Evolutionary conservation across 495 filamentous ascomycete genomes (phyloP).

Genomic region (Penicillium daleae): DNA sequence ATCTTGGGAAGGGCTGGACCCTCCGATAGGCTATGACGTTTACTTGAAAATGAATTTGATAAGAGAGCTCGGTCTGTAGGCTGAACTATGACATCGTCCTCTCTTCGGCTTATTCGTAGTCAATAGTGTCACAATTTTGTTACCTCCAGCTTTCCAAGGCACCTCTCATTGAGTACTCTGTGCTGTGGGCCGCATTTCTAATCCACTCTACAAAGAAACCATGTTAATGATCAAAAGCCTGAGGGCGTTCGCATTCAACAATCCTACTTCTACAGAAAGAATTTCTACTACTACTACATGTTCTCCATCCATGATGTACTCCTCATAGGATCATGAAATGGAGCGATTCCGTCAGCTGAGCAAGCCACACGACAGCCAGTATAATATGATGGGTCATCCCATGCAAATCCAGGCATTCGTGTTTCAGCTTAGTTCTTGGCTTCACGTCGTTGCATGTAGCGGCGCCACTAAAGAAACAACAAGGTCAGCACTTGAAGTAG

Average conservation of each 20-base stretch:
- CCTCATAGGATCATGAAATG: neutral
- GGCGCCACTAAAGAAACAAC: conserved; percentile 22
- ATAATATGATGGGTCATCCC: neutral
- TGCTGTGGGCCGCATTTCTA: too few species aligned
- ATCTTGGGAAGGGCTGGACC: too few species aligned
- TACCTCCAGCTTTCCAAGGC: too few species aligned
- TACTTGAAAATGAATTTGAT: too few species aligned
- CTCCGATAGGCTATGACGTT: too few species aligned
- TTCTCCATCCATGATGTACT: neutral
- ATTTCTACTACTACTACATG: neutral
- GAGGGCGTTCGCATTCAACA: neutral
- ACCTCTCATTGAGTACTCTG: too few species aligned
- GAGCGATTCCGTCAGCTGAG: neutral
- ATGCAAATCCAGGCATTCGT: neutral
- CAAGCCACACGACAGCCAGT: neutral
- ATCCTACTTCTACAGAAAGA: neutral
- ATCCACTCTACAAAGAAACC: neutral
- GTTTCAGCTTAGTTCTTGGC: neutral
- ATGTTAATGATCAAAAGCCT: neutral
- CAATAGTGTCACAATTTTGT: too few species aligned
- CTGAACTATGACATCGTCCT: too few species aligned
- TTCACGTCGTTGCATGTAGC: conserved; percentile 17
- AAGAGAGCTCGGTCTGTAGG: too few species aligned
- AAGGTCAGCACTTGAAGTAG: neutral
- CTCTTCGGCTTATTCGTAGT: too few species aligned